Conservation (phyloP, 2,329 filamentous ascomycete genomes). For the Biscogniauxia mediterranea region DNA sequence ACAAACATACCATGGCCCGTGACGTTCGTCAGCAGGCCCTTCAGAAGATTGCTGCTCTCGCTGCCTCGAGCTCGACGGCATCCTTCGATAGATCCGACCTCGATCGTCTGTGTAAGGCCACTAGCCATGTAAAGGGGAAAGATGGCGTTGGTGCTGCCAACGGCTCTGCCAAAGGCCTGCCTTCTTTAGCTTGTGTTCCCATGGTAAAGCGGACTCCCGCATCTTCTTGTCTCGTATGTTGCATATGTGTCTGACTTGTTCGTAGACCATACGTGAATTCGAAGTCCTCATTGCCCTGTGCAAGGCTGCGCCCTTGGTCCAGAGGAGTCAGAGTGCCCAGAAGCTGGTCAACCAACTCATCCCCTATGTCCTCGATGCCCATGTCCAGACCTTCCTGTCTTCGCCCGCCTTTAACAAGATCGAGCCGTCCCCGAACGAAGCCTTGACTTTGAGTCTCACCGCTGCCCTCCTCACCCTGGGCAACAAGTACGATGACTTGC, state of each 20-base stretch:
- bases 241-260: slow-evolving; percentile 17
- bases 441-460: slow-evolving; percentile 74
- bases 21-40: slow-evolving; percentile 62
- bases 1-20: slow-evolving; percentile 42
- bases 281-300: slow-evolving; percentile 90
- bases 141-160: slow-evolving; percentile 40
- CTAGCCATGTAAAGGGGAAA: slow-evolving; percentile 43
- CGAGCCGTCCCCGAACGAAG: slow-evolving; percentile 86
- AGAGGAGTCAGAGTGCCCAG: slow-evolving; percentile 69
- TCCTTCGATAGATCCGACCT: slow-evolving; percentile 63
- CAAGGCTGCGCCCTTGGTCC: slow-evolving; percentile 78
- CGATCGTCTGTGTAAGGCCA: slow-evolving; percentile 59
- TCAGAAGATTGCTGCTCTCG: slow-evolving; percentile 63
- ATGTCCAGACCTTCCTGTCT: slow-evolving; percentile 71
- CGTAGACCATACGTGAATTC: slow-evolving; percentile 80
- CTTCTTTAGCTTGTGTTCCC: slow-evolving; percentile 52
- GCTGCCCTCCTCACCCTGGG: slow-evolving; percentile 80
- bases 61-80: slow-evolving; percentile 51
- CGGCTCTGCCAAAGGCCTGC: slow-evolving; percentile 42
- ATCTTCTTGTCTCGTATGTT: background rate
- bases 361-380: slow-evolving; percentile 82
- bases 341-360: slow-evolving; percentile 76
- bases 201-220: slow-evolving; percentile 48
- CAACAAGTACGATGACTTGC: slow-evolving; percentile 66
- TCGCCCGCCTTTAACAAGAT: slow-evolving; percentile 82